Base-by-base conservation (phyloP, 176 grass and related monocot species). In the Oryza longistaminata region DNA sequence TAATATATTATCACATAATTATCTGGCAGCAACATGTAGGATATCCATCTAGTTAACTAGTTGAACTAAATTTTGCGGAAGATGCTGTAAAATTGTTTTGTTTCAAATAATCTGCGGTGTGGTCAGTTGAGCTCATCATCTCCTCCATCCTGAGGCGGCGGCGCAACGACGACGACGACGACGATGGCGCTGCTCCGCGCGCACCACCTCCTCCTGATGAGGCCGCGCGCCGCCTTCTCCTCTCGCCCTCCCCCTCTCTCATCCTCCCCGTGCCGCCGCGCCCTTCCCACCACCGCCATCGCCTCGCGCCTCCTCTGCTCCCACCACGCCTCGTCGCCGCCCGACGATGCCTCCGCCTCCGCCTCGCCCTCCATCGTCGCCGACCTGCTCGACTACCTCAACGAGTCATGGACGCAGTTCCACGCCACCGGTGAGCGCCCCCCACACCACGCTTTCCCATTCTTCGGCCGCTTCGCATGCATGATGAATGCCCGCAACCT, bases 391-490 rank as follows among this genome's bases (percentile, higher is more conserved):
- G 93, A 95, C 82, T 98, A 98, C 89, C 93, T 98, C 78, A 98
- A 98, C 86, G 93, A 98, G 76, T 98, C 95, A 0, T 98, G 95
- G 95, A 98, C 95, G 65, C 95, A 98, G 71, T 98, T 98, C 64
- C 95, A 98, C 82, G 95, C 95, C 83, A 98, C 95, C 6, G 93
- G 95, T 98, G 49, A 80, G 39, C 1, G 1, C 9, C 33, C 10
- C 1, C 9, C 25, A 2, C 1, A 27, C 6, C 12, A n/a, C 53
- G 31, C 74, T 73, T 50, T 8, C 22, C 3, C 43, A 13, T 71
- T 76, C 45, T 77, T 88, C 55, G 42, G 31, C n/a, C n/a, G 27
- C 31, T 4, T 9, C 10, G 29, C 48, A 13, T 35, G 62, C 44
- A 52, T 1, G 46, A 52, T 1, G 46, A 11, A 25, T 7, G 79